phyloP scores from a whole-genome alignment of 1,139 yeast genomes.

The Pichia sp. region DNA sequence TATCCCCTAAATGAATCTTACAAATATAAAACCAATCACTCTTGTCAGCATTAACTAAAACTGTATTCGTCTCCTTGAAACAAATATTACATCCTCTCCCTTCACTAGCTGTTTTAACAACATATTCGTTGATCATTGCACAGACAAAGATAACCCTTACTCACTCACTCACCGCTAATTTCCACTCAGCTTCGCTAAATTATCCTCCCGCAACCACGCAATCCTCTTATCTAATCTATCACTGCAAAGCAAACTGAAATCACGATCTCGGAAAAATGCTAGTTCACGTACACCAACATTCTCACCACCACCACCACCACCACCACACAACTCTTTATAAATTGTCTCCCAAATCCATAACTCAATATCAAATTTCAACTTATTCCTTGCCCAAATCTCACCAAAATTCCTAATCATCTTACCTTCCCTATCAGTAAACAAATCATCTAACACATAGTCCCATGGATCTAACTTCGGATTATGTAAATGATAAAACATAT shows the following conservation, averaged over 20 bases:
- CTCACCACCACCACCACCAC: neutral
- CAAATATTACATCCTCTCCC: conserved; percentile 45
- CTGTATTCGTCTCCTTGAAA: conserved; percentile 40
- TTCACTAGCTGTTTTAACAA: conserved; percentile 34
- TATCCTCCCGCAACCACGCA: conserved; percentile 20
- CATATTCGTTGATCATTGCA: no score
- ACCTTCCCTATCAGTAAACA: conserved; percentile 13
- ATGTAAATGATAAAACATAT: conserved; percentile 35
- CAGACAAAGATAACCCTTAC: no score
- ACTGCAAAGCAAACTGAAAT: conserved; percentile 17
- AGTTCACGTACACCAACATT: conserved; percentile 10
- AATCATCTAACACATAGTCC: conserved; percentile 16
- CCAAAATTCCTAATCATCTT: conserved; percentile 20
- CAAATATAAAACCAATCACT: conserved; percentile 45
- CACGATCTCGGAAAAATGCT: conserved; percentile 15
- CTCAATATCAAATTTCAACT: conserved; percentile 20
- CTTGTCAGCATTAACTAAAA: conserved; percentile 34
- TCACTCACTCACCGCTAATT: no score
- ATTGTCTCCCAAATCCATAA: conserved; percentile 20
- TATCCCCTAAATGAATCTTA: conserved; percentile 38
- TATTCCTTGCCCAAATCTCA: conserved; percentile 10
- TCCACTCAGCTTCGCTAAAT: neutral
- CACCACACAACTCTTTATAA: conserved; percentile 17
- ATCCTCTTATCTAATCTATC: conserved; percentile 16
- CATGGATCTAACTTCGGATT: conserved; percentile 33